phyloP scores from a whole-genome alignment of 768 basidiomycete species.

The Leccinum broughii region DNA sequence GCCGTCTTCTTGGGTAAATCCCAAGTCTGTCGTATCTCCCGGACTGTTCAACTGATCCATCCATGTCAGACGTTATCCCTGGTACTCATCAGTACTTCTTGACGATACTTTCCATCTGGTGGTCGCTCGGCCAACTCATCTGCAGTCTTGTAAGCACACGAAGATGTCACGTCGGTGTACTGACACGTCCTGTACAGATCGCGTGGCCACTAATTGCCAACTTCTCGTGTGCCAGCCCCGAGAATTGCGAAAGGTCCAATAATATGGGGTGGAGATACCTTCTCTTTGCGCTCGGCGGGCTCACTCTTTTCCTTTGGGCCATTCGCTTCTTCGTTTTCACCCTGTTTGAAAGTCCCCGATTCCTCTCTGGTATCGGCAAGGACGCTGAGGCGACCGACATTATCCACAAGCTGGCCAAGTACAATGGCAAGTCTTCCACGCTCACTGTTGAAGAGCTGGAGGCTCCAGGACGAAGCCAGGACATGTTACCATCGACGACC shows the following conservation, averaged over 20 bases:
- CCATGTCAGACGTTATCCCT: constrained; percentile 48
- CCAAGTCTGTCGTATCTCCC: not conserved
- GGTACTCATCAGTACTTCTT: constrained; percentile 58
- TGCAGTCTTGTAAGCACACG: constrained; percentile 41
- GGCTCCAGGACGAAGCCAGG: constrained; percentile 27
- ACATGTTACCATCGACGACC: constrained; percentile 13
- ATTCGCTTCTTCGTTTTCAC: constrained; percentile 54
- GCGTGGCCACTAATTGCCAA: constrained; percentile 62
- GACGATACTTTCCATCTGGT: constrained; percentile 59
- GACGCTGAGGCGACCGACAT: constrained; percentile 52
- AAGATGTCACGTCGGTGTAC: not conserved
- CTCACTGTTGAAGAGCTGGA: constrained; percentile 48
- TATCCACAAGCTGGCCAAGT: constrained; percentile 49
- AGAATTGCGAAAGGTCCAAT: constrained; percentile 39
- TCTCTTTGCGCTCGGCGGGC: constrained; percentile 50
- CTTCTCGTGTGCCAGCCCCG: constrained; percentile 45
- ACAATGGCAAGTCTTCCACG: constrained; percentile 44
- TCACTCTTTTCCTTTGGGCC: constrained; percentile 53
- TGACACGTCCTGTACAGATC: constrained; percentile 34
- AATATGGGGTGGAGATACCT: constrained; percentile 72
- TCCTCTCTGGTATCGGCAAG: constrained; percentile 52
- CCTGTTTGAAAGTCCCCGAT: constrained; percentile 58
- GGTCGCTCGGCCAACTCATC: constrained; percentile 56
- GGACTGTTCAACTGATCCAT: constrained; percentile 5
- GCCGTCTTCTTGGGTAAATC: constrained; percentile 49